A percentile compares a stretch with the other conserved stretches of the same genome.
These are phyloP conservation scores for Emergomyces orientalis DNA, from an alignment of 2,329 filamentous ascomycete genomes.

Conservation along the genomic window DNA sequence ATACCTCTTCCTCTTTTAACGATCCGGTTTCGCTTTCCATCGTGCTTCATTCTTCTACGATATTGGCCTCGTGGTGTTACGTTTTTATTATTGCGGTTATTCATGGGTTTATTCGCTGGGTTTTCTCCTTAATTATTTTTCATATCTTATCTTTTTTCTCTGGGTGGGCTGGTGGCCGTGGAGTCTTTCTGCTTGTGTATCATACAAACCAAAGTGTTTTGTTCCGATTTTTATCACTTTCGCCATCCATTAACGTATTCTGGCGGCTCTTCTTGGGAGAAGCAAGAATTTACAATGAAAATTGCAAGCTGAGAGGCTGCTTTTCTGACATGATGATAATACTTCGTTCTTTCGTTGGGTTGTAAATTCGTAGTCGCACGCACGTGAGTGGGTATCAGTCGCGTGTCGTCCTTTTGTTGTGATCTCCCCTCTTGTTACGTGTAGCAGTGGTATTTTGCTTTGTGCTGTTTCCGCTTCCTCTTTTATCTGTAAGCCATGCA, in stretches of 20 bases:
- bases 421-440: neutral
- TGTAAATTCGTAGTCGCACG: neutral
- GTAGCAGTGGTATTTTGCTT: neutral
- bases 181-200: conserved; percentile 6
- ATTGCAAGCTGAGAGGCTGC: neutral
- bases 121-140: neutral
- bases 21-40: conserved; percentile 3
- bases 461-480: neutral
- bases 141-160: neutral
- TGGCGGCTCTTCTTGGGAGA: neutral
- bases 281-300: neutral
- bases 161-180: conserved; percentile 7
- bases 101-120: conserved; percentile 6
- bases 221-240: neutral
- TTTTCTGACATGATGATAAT: neutral
- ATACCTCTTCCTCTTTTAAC: conserved; percentile 3
- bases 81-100: conserved; percentile 3
- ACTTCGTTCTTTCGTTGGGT: neutral
- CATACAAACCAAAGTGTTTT: conserved; percentile 3
- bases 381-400: neutral
- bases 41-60: neutral
- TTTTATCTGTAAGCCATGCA: too few relatives aligned
- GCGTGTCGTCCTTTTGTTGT: neutral
- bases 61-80: conserved; percentile 2
- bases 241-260: neutral